phyloP scores from a whole-genome alignment of 306 rosid species.

The Inga laurina region DNA sequence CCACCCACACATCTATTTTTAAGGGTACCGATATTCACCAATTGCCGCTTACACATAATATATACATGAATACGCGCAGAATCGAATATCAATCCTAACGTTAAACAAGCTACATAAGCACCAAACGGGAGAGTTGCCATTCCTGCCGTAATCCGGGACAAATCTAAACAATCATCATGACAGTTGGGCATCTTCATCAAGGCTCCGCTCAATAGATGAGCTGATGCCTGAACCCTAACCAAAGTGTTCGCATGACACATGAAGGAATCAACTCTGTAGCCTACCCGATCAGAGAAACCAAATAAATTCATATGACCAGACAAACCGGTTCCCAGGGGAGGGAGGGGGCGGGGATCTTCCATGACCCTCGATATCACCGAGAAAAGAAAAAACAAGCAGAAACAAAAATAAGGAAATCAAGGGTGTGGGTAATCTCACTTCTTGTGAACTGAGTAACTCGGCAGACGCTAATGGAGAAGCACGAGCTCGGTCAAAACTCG shows the following conservation, averaged over 20 bases:
- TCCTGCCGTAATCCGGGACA: slow-evolving; percentile 9
- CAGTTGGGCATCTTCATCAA: slow-evolving; percentile 29
- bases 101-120: not conserved
- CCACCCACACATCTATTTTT: slow-evolving; percentile 9
- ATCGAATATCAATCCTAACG: not conserved
- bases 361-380: not conserved
- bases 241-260: not conserved
- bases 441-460: slow-evolving; percentile 54
- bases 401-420: not conserved
- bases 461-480: slow-evolving; percentile 57
- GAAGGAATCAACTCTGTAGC: not conserved
- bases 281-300: slow-evolving; percentile 28
- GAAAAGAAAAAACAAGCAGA: not conserved
- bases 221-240: slow-evolving; percentile 25
- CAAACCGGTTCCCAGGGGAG: not conserved
- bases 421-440: slow-evolving; percentile 48
- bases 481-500: slow-evolving; percentile 52
- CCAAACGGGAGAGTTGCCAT: not conserved
- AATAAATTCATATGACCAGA: slow-evolving; percentile 10
- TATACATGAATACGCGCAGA: not conserved
- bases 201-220: slow-evolving; percentile 12
- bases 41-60: slow-evolving; percentile 1
- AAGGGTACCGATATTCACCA: slow-evolving; percentile 4
- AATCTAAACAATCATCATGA: slow-evolving; percentile 20
- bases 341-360: not conserved